phyloP scores from a whole-genome alignment of 371 early-diverging fungal species.

The Mortierella sp. region DNA sequence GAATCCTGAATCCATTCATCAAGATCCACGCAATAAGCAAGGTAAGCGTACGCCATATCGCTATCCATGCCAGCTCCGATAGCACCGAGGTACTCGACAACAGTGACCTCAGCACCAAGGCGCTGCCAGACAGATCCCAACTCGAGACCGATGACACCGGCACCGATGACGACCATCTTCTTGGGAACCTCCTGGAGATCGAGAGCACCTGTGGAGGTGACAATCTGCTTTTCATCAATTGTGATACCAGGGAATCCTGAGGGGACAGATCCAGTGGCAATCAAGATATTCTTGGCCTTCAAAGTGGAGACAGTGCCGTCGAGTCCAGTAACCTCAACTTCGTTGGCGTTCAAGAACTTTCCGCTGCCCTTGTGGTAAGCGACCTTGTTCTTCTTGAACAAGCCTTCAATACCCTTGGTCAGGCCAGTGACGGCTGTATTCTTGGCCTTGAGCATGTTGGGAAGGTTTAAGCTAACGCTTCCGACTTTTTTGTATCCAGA shows the following conservation, averaged over 20 bases:
- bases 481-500: slow-evolving; percentile 60
- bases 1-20: background rate
- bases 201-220: slow-evolving; percentile 97
- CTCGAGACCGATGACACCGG: slow-evolving; percentile 98
- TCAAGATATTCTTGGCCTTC: slow-evolving; percentile 94
- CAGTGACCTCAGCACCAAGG: slow-evolving; percentile 94
- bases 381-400: slow-evolving; percentile 97
- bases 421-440: slow-evolving; percentile 87
- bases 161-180: slow-evolving; percentile 98
- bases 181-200: slow-evolving; percentile 93
- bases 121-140: slow-evolving; percentile 98
- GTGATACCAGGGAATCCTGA: slow-evolving; percentile 94
- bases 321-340: slow-evolving; percentile 82
- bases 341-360: slow-evolving; percentile 79
- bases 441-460: slow-evolving; percentile 92
- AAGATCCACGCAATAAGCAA: no score
- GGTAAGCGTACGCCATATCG: slow-evolving; percentile 82
- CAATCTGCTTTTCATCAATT: slow-evolving; percentile 95
- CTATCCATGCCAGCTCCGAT: slow-evolving; percentile 98
- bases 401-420: slow-evolving; percentile 92
- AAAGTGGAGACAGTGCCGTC: slow-evolving; percentile 79
- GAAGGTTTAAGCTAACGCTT: slow-evolving; percentile 87
- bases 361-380: slow-evolving; percentile 96
- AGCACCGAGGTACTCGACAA: slow-evolving; percentile 93
- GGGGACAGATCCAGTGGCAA: slow-evolving; percentile 97